Base-by-base conservation (phyloP, 2,329 filamentous ascomycete genomes). In the Lasiodiplodia citricola region DNA sequence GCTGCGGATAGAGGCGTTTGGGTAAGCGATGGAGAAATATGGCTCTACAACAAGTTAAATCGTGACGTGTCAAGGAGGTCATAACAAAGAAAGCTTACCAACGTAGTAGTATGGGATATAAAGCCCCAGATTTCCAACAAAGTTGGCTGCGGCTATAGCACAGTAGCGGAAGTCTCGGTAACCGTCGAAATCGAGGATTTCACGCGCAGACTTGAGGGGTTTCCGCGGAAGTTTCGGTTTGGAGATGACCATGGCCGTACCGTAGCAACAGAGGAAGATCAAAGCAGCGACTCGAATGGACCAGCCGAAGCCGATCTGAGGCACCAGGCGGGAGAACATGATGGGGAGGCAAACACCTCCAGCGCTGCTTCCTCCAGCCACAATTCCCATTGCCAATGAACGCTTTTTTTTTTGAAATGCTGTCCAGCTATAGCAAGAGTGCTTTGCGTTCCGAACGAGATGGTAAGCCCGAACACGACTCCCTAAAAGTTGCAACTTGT, bases 41-140 rank as follows among this genome's bases (percentile, higher is more conserved):
- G 67, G 66, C 4, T 51, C 31, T 35, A 1, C 2, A 35, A 10
- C 7, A 35, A 35, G 31, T 35, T 35, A 35, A 35, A 51, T 65
- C 3, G 5, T 14, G 10, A 16, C 13, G 14, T 28, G 28, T 35
- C 0, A 25, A 38, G 2, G 28, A 13, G n/a, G 11, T 6, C 8
- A 11, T 1, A 3, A 5, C 21, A 50, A 28, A 1, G 18, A 35
- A 28, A 1, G 65, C 57, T 18, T 56, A 70, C 68, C 62, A 18
- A 70, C 67, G 37, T 70, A 70, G 57, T 68, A 70, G 28, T 68
- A 70, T 23, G 68, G 68, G 14, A 70, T 58, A 18, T 54, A 70
- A 16, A 55, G 64, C 10, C 68, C 68, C 37, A 70, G 57, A 37
- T 54, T 67, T 11, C 65, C 56, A 13, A 70, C 44, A 25, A 70